A percentile compares a stretch with the other conserved stretches of the same genome.
Conservation (phyloP, 768 basidiomycete species). For the Podaxis sp. region DNA sequence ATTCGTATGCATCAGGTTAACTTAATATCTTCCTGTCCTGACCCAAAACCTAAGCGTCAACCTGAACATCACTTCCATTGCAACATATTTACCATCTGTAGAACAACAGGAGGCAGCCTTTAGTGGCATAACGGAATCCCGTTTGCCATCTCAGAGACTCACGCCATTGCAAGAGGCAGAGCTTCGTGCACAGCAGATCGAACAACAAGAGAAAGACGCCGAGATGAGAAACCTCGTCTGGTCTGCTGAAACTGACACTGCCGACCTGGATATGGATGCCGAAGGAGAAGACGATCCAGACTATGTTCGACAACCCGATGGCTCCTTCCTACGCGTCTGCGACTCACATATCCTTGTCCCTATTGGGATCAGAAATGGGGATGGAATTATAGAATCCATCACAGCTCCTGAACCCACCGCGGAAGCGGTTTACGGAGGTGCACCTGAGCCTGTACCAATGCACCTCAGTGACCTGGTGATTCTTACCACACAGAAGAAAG, state of each 20-base stretch:
- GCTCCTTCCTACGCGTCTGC: constrained; percentile 28
- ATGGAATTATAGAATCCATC: constrained; percentile 52
- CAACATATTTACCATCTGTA: constrained; percentile 66
- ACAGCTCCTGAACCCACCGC: constrained; percentile 29
- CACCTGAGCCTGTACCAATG: constrained; percentile 49
- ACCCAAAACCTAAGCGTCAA: constrained; percentile 49
- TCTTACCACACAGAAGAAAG: constrained; percentile 14
- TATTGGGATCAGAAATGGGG: constrained; percentile 56
- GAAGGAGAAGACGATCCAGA: constrained; percentile 61
- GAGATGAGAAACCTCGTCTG: constrained; percentile 62
- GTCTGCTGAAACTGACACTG: constrained; percentile 56
- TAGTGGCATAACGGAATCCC: constrained; percentile 43
- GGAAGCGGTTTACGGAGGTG: constrained; percentile 52
- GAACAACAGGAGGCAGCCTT: constrained; percentile 61
- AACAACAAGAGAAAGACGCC: constrained; percentile 65
- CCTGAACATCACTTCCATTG: constrained; percentile 71
- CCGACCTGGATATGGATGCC: constrained; percentile 51
- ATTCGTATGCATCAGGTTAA: constrained; percentile 48
- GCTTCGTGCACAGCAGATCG: constrained; percentile 51
- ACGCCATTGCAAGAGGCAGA: constrained; percentile 61
- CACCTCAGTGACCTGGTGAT: constrained; percentile 57
- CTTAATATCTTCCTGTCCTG: not conserved
- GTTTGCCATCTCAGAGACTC: constrained; percentile 33
- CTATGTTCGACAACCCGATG: constrained; percentile 36
- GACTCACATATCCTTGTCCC: constrained; percentile 37